Conservation (phyloP, 768 basidiomycete genomes). For the Sarcomyxa edulis region DNA sequence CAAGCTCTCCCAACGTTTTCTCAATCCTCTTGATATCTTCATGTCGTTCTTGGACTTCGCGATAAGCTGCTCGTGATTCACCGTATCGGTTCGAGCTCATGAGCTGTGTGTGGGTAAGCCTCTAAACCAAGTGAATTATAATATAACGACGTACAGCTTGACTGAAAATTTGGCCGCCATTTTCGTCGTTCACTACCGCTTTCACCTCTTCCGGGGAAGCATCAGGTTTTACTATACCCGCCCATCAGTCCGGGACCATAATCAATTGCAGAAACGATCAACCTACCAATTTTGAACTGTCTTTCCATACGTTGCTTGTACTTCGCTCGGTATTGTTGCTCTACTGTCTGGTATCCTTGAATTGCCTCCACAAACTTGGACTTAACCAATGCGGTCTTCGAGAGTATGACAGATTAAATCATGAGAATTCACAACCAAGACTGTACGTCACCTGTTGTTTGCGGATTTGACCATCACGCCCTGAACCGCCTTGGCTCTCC, state of each 20-base stretch:
- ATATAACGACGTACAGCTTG: constrained; percentile 62
- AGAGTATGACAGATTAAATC: neutral
- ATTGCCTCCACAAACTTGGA: constrained; percentile 82
- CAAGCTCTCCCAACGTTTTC: constrained; percentile 86
- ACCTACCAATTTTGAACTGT: constrained; percentile 80
- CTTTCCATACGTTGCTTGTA: constrained; percentile 81
- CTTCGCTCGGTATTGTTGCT: constrained; percentile 71
- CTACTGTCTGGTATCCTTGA: constrained; percentile 80
- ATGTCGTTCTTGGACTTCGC: constrained; percentile 96
- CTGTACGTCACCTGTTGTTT: constrained; percentile 59
- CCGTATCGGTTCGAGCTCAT: constrained; percentile 90
- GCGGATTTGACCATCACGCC: constrained; percentile 68
- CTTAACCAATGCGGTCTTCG: constrained; percentile 57
- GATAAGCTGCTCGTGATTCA: constrained; percentile 84
- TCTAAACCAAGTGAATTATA: neutral
- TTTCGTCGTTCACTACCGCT: constrained; percentile 82
- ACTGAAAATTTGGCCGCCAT: constrained; percentile 82
- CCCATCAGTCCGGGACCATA: neutral
- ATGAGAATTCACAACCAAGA: neutral
- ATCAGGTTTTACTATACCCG: constrained; percentile 75
- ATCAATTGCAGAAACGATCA: neutral
- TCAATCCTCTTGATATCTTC: constrained; percentile 96
- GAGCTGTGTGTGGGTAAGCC: constrained; percentile 41
- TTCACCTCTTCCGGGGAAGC: constrained; percentile 85
- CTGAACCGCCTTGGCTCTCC: constrained; percentile 59